Evolutionary conservation across 2,329 filamentous ascomycete species (phyloP), one percentile per base, ranked within the genome.

Genomic region (Beauveria brongniartii): DNA sequence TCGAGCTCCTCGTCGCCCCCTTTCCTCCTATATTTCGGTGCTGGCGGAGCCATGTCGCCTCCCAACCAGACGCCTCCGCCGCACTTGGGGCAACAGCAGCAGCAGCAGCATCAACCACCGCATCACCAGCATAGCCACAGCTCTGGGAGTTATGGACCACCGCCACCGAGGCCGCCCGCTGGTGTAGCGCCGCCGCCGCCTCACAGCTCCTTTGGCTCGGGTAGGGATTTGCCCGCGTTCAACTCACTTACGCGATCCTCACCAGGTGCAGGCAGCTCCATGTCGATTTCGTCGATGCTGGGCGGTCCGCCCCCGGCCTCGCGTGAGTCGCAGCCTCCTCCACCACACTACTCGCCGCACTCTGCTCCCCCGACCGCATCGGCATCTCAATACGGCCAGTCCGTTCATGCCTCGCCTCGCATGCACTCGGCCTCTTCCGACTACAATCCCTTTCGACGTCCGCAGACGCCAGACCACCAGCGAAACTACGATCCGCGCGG

Each of bases 391-490:
- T 84, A 79, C 67, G 75, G 77, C 52, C 70, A 77, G 18, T 69
- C 80, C 1, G 70, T 83, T 2, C 82, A 84, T 63, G 80, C 80
- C 2, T 85, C 82, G 16, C 82, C 82, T 3, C 75, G 80, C 46
- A 80, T 85, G 75, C 80, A 79, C 61, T 78, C 79, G 28, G 74
- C 80, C 2, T 76, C 80, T 0, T 73, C 83, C 63, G 86, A 89
- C 20, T 88, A 88, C 63, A 77, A 75, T 56, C 79, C 81, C 5
- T 88, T 82, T 70, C 80, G 87, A 64, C 80, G 88, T 63, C 88
- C 88, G 2, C 85, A 89, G 62, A 91, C 88, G 0, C 89, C 89
- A n/a, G 88, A 91, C 50, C 85, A 86, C 63, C 77, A 80, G 52
- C 80, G 83, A 67, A 75, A 76, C 60, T 83, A 84, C 74, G 78